A percentile compares a stretch with the other conserved stretches of the same genome.
phyloP scores from a whole-genome alignment of 306 rosid species.

The Heteromeles arbutifolia region DNA sequence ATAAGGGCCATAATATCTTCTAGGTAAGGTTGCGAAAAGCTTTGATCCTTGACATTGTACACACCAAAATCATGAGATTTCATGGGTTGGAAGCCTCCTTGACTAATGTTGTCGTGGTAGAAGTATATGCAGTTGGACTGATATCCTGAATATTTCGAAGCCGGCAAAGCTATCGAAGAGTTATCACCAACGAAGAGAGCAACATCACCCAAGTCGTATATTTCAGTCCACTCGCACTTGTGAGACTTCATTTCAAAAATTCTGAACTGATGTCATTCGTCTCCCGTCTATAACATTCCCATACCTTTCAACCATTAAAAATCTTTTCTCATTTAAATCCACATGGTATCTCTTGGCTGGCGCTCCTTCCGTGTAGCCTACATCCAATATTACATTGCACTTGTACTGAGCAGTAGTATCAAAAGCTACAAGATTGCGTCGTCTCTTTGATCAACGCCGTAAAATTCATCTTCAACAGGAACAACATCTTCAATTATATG shows the following conservation, averaged over 20 bases:
- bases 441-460: not conserved
- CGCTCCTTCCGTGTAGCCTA: no score
- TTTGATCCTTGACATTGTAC: not conserved
- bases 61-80: not conserved
- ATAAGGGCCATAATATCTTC: not conserved
- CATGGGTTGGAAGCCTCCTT: not conserved
- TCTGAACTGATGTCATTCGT: no score
- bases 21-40: not conserved
- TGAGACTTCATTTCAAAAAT: not conserved
- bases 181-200: not conserved
- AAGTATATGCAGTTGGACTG: not conserved
- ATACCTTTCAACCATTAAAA: not conserved
- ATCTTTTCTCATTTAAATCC: not conserved
- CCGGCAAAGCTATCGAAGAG: not conserved
- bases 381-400: not conserved
- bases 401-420: not conserved
- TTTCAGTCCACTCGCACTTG: not conserved
- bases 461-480: not conserved
- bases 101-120: not conserved
- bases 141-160: not conserved
- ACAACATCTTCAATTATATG: not conserved
- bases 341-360: not conserved
- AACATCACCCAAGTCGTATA: no score
- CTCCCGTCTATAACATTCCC: not conserved
- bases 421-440: not conserved